phyloP scores from a whole-genome alignment of 2,329 filamentous ascomycete species.

The Aspergillus quadricinctus region DNA sequence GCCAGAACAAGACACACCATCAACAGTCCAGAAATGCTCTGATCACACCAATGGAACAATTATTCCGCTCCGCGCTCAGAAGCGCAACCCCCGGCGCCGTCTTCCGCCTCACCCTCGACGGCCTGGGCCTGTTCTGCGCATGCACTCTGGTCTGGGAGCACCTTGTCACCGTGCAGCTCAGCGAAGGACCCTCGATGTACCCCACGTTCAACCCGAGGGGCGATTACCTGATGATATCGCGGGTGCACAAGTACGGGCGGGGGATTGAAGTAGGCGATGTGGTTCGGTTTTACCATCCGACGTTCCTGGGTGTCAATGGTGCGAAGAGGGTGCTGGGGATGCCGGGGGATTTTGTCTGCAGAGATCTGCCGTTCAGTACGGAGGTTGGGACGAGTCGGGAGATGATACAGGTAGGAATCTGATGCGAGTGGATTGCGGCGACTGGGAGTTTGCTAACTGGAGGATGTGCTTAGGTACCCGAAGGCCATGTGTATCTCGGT shows the following conservation, averaged over 20 bases:
- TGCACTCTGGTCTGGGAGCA: constrained; percentile 49
- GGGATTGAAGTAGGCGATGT: constrained; percentile 74
- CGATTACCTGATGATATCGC: constrained; percentile 66
- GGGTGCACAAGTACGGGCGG: constrained; percentile 64
- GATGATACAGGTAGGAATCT: constrained; percentile 47
- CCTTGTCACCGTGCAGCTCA: constrained; percentile 55
- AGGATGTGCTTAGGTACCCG: constrained; percentile 60
- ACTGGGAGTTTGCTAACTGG: not conserved
- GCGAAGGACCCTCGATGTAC: constrained; percentile 79
- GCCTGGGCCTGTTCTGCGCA: constrained; percentile 33
- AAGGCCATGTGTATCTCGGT: constrained; percentile 85
- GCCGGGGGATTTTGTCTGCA: constrained; percentile 56
- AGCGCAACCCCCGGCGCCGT: constrained; percentile 18
- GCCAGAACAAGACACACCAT: not conserved
- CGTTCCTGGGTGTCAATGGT: constrained; percentile 55
- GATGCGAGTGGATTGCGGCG: not conserved
- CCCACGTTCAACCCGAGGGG: constrained; percentile 69
- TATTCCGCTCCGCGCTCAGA: constrained; percentile 26
- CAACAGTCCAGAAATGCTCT: constrained; percentile 2
- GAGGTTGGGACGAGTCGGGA: constrained; percentile 29
- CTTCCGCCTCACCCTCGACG: constrained; percentile 28
- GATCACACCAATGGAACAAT: constrained; percentile 22
- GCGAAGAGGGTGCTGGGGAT: constrained; percentile 77
- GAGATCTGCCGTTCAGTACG: constrained; percentile 35
- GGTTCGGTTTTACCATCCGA: constrained; percentile 72